These are phyloP conservation scores for Paratinospora sagittata DNA, from an alignment of 164 flowering plant genomes.

Conservation along the genomic window DNA sequence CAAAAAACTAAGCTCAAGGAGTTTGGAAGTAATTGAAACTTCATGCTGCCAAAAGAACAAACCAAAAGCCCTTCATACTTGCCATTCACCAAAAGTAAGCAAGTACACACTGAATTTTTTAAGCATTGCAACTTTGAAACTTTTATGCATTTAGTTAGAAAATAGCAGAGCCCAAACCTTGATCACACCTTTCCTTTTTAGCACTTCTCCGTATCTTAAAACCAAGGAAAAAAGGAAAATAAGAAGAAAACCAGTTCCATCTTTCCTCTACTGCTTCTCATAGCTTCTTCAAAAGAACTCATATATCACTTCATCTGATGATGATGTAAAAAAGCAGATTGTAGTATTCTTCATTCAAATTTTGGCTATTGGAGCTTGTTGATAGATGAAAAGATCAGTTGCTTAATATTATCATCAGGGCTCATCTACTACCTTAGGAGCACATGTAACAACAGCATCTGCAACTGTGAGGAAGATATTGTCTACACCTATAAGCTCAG, in stretches of 20 bases:
- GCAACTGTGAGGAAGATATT: conserved; percentile 84
- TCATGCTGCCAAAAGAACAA: too few species aligned
- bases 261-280: neutral
- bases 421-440: conserved; percentile 46
- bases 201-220: neutral
- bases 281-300: neutral
- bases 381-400: neutral
- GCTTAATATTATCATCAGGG: conserved; percentile 20
- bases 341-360: conserved; percentile 1
- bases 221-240: too few species aligned
- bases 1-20: too few species aligned
- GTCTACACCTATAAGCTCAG: conserved; percentile 51
- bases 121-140: neutral
- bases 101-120: too few species aligned
- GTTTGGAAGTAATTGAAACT: too few species aligned
- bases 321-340: neutral
- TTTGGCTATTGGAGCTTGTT: neutral
- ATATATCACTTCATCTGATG: neutral
- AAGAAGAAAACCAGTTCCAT: too few species aligned
- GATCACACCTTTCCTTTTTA: neutral
- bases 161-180: neutral
- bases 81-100: too few species aligned
- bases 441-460: conserved; percentile 60
- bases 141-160: neutral
- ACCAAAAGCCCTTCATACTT: too few species aligned